Conservation (phyloP, 1,139 yeast genomes). For the Geotrichum citri-aurantii region DNA sequence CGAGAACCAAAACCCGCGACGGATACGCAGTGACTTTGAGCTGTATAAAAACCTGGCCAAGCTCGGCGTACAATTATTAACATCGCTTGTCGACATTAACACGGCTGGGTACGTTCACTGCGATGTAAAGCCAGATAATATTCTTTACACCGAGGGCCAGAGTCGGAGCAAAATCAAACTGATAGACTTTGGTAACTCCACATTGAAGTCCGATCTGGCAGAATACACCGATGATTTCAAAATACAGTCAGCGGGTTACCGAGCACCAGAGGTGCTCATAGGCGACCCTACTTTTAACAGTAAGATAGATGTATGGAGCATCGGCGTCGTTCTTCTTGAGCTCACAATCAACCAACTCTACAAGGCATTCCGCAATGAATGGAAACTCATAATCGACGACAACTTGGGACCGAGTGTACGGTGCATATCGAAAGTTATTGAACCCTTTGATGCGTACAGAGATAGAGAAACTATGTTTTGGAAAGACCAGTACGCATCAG, state of each 20-base stretch:
- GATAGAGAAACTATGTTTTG: constrained; percentile 20
- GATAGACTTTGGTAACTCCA: constrained; percentile 28
- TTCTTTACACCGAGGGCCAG: constrained; percentile 38
- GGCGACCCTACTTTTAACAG: constrained; percentile 27
- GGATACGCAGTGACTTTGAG: not conserved
- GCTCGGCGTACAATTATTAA: constrained; percentile 25
- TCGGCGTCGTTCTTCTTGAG: constrained; percentile 28
- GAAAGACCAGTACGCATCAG: constrained; percentile 19
- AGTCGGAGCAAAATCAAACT: constrained; percentile 21
- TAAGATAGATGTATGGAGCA: constrained; percentile 29
- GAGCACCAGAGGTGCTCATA: constrained; percentile 30
- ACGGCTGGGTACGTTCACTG: constrained; percentile 61
- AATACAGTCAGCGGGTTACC: constrained; percentile 26
- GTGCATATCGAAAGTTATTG: constrained; percentile 23
- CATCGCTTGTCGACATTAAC: constrained; percentile 35
- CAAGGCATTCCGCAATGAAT: constrained; percentile 18
- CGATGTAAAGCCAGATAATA: constrained; percentile 79
- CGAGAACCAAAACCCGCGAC: constrained; percentile 1
- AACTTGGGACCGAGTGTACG: constrained; percentile 16
- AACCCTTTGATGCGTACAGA: constrained; percentile 23
- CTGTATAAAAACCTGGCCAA: constrained; percentile 23
- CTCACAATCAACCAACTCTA: constrained; percentile 22
- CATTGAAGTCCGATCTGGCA: constrained; percentile 17
- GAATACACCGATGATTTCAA: constrained; percentile 25
- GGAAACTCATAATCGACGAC: constrained; percentile 18